Evolutionary conservation across 2,329 filamentous ascomycete species (phyloP).

Genomic region (Bipolaris cookei): DNA sequence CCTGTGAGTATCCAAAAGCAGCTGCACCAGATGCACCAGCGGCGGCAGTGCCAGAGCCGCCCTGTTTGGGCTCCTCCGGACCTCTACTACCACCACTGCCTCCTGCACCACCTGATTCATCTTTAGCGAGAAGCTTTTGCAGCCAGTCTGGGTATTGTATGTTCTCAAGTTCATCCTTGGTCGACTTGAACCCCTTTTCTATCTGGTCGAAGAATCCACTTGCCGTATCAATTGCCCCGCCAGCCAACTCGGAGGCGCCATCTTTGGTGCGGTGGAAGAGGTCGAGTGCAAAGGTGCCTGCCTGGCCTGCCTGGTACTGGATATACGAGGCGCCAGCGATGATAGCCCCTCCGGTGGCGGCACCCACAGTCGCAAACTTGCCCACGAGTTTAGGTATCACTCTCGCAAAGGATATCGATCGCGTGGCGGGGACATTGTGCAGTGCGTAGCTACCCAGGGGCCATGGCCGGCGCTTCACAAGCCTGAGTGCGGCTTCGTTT

Average conservation of each 20-base stretch:
- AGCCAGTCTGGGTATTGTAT: constrained; percentile 77
- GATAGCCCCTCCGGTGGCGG: constrained; percentile 87
- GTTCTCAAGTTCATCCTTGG: constrained; percentile 77
- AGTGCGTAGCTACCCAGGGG: constrained; percentile 78
- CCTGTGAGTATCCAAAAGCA: constrained; percentile 77
- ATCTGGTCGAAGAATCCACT: constrained; percentile 81
- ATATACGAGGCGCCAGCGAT: constrained; percentile 89
- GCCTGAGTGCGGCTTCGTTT: constrained; percentile 43
- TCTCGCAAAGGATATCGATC: constrained; percentile 70
- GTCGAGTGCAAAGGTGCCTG: constrained; percentile 78
- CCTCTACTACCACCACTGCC: constrained; percentile 50
- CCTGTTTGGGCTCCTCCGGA: constrained; percentile 60
- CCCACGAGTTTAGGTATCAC: constrained; percentile 84
- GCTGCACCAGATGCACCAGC: constrained; percentile 75
- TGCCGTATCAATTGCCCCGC: constrained; percentile 72
- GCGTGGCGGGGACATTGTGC: constrained; percentile 74
- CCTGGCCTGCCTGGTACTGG: constrained; percentile 91
- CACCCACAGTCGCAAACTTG: constrained; percentile 86
- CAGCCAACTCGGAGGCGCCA: constrained; percentile 71
- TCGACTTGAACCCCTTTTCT: constrained; percentile 79
- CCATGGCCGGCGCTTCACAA: constrained; percentile 67
- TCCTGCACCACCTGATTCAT: constrained; percentile 48
- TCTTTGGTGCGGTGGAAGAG: constrained; percentile 76
- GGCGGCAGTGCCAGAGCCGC: constrained; percentile 61
- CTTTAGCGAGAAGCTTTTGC: constrained; percentile 67